Conservation (phyloP, 257 asterid genomes). For the Haberlea rhodopensis region DNA sequence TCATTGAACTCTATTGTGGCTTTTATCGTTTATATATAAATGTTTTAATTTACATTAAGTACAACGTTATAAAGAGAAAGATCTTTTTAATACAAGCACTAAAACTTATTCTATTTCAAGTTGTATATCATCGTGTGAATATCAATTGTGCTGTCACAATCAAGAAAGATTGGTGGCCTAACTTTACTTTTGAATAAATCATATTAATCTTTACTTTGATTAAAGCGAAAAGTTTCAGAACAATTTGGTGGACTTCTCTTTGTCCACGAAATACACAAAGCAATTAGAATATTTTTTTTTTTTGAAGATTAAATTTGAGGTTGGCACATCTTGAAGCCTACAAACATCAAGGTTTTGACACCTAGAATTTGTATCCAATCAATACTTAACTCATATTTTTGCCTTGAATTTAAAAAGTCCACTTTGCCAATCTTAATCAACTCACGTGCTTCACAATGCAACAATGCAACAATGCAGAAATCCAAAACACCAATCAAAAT, state of each 20-base stretch:
- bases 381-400: not conserved
- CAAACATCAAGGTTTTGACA: constrained; percentile 1
- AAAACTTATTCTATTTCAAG: constrained; percentile 26
- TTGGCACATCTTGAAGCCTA: constrained; percentile 22
- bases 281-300: not conserved
- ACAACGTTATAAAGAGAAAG: constrained; percentile 26
- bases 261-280: constrained; percentile 38
- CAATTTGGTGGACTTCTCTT: constrained; percentile 41
- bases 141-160: constrained; percentile 45
- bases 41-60: constrained; percentile 21
- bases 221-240: constrained; percentile 33
- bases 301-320: constrained; percentile 24
- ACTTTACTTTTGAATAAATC: constrained; percentile 42
- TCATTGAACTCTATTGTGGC: constrained; percentile 25
- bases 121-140: constrained; percentile 41
- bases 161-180: constrained; percentile 51
- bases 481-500: constrained; percentile 13
- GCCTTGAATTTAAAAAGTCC: not conserved
- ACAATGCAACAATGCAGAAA: constrained; percentile 15
- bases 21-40: constrained; percentile 11
- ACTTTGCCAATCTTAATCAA: constrained; percentile 23
- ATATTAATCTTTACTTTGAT: constrained; percentile 46
- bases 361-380: not conserved
- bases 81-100: constrained; percentile 23
- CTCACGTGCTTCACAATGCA: not conserved